These are phyloP conservation scores for Eutrema japonicum DNA, from an alignment of 345 rosid genomes.

Conservation along the genomic window DNA sequence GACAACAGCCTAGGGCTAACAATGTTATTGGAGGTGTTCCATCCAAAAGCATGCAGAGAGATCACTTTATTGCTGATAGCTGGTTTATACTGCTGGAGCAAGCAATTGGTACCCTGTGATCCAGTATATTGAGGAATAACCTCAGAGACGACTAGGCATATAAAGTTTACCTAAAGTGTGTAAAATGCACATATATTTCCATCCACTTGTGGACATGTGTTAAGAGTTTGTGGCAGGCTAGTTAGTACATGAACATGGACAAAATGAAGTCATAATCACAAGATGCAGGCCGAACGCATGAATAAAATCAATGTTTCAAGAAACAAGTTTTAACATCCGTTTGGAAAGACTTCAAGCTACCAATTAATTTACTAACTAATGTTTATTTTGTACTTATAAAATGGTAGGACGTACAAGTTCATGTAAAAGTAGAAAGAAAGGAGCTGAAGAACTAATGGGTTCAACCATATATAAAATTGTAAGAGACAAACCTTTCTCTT, in stretches of 20 bases:
- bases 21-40: slow-evolving; percentile 49
- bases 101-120: slow-evolving; percentile 75
- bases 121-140: slow-evolving; percentile 53
- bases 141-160: slow-evolving; percentile 46
- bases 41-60: slow-evolving; percentile 53
- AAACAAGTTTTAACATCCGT: not conserved
- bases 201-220: not conserved
- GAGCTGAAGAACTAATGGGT: slow-evolving; percentile 14
- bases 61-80: slow-evolving; percentile 53
- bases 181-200: not conserved
- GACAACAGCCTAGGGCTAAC: slow-evolving; percentile 52
- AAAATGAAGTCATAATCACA: not conserved
- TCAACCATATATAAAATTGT: not conserved
- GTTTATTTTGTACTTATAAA: not conserved
- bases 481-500: slow-evolving; percentile 70
- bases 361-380: not conserved
- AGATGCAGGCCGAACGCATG: slow-evolving; percentile 25
- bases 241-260: slow-evolving; percentile 10
- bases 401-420: not conserved
- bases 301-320: slow-evolving; percentile 14
- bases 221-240: slow-evolving; percentile 1
- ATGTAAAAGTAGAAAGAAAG: slow-evolving; percentile 23
- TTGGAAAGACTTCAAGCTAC: not conserved
- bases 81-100: slow-evolving; percentile 55
- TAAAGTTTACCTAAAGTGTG: slow-evolving; percentile 16